Conservation (phyloP, 2,329 filamentous ascomycete species). For the Stagonosporopsis rhizophila region DNA sequence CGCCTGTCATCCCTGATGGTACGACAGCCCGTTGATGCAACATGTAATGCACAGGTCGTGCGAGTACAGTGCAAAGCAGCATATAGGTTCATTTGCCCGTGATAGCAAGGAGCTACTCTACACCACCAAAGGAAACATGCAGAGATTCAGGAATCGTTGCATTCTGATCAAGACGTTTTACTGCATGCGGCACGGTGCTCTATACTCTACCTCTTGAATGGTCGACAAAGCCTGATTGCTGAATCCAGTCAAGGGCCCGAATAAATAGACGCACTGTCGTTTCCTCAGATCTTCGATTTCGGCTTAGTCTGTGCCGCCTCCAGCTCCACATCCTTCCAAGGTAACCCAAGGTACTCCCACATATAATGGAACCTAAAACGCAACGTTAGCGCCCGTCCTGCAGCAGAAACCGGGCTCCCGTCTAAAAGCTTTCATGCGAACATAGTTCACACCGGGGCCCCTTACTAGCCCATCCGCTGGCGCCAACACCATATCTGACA, state of each 20-base stretch:
- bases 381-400: slow-evolving; percentile 23
- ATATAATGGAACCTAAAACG: slow-evolving; percentile 68
- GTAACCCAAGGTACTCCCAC: slow-evolving; percentile 70
- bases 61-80: slow-evolving; percentile 7
- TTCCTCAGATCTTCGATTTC: slow-evolving; percentile 41
- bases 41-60: slow-evolving; percentile 14
- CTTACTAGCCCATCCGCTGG: slow-evolving; percentile 16
- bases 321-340: slow-evolving; percentile 63
- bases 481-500: slow-evolving; percentile 17
- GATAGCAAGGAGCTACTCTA: background rate
- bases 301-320: slow-evolving; percentile 42
- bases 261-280: background rate
- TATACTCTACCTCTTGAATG: background rate
- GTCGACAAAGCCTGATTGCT: slow-evolving; percentile 1
- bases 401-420: background rate
- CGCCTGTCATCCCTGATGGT: slow-evolving; percentile 15
- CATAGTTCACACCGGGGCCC: slow-evolving; percentile 19
- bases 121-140: background rate
- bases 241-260: background rate
- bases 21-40: slow-evolving; percentile 26
- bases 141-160: background rate
- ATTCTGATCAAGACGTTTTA: background rate
- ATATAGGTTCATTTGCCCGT: background rate
- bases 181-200: background rate
- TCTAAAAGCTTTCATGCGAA: slow-evolving; percentile 23